Evolutionary conservation across 1,139 yeast species (phyloP), one percentile per base, ranked within the genome.

Genomic region (Petasospora fabianii): DNA sequence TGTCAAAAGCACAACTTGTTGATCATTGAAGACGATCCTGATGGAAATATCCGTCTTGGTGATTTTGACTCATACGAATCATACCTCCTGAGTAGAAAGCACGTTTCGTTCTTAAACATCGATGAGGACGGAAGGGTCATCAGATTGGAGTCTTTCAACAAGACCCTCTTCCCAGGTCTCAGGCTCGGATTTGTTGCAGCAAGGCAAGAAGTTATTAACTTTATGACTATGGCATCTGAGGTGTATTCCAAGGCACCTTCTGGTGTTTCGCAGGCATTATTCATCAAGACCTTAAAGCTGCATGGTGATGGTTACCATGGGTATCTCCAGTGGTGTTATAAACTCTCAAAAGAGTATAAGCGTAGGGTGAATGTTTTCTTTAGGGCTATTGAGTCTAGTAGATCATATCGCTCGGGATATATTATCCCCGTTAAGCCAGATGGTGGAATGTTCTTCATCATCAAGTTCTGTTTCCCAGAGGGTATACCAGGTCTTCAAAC

Each of bases 11-110:
- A 87, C 61, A 96, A 90, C 64, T 71, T 90, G 59, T 55, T 90
- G 35, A 80, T 90, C 47, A 65, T 88, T 38, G 97, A 90, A 68
- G 97, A 90, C 61, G 97, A 90, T 65, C 97, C 97, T 6, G 82
- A 85, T 60, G 95, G 86, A 61, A 71, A 85, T 56, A 57, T 86
- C 37, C 41, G 43, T 5, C 75, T 86, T 48, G 64, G 84, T 34
- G 92, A 84, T 63, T 92, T 84, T 58, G 94, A 84, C 61, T 92
- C 94, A 24, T 46, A 34, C 19, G 44, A 36, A 2, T 19, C 11
- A 4, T 85, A 85, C 73, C 84, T 80, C 68, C 80, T 78, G 66
- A 68, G 84, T 56, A 87, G 84, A 62, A 80, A 80, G 84, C 80
- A 75, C 41, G 55, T 73, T 32, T 77, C 88, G 6, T 83, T 75